Evolutionary conservation across 228 moss, liverwort and hornwort species (phyloP), one percentile per base, ranked within the genome.

Genomic region (Sphagnum magellanicum): DNA sequence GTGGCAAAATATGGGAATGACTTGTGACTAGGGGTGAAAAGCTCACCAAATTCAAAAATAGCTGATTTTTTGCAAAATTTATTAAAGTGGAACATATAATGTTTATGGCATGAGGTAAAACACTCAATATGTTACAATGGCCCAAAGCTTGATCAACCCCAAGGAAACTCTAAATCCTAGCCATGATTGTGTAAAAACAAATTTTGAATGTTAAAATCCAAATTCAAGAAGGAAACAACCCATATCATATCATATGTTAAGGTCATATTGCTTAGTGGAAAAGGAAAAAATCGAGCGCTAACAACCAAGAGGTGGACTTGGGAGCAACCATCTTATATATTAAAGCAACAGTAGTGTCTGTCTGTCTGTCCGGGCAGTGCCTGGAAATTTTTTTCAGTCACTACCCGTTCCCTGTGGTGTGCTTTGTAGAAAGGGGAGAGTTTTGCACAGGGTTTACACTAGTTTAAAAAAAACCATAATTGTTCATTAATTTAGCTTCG

Each of bases 41-140:
- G 68, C 68, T 51, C 55, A 68, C 51, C 14, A 51, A 52, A 68
- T 17, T 68, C 51, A 52, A 51, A 68, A 49, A 57, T 68, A 52
- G 55, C 50, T 32, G 1, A 1, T 32, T 32, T 32, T 32, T 32
- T 1, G 48, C 73, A 48, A 67, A 66, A 73, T 64, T 65, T 73
- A 67, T 67, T 73, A 65, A 73, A n/a, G 73, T 73, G 66, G 66
- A 55, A 8, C 73, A 49, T 73, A 73, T 66, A 50, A 66, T 11
- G 66, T 73, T 51, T 53, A 66, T 73, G 67, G 52, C 73, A 52
- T 73, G 73, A 73, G 66, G 67, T 67, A 73, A 16, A 73, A 65
- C 32, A 32, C 32, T 72, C 53, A 65, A 72, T 65, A 51, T 50
- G n/a, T 48, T 65, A 64, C 6, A 63, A 51, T 32, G 12, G 6